Base-by-base conservation (phyloP, 179 eudicot species). In the Pouteria campechiana region DNA sequence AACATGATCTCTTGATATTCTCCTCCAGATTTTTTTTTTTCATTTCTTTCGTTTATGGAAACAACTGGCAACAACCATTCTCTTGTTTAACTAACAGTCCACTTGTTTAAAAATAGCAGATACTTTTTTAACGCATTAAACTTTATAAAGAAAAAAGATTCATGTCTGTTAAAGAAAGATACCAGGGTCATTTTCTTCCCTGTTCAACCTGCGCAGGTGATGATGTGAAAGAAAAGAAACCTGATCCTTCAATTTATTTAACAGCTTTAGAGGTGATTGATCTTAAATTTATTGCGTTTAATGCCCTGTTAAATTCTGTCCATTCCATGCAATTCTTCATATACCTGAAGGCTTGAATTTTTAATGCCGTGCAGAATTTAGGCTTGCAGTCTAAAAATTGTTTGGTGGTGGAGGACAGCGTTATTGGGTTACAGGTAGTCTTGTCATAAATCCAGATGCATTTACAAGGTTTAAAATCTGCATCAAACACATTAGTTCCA, bases 211-310 rank as follows among this genome's bases (percentile, higher is more conserved):
- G 23, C 67, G 38, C 55, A 90, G 99, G 99, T 19, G 99, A 90
- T 68, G 99, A 90, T 58, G 99, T 90, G 36, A 87, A 90, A 65
- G 79, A 79, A 69, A 90, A 90, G 77, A 90, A 90, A 50, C 99
- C 99, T 5, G 83, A 90, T 70, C 96, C 99, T 29, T 75, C 84
- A 17, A 90, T 92, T 20, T 90, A 90, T 61, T 11, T 82, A 31
- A 68, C 94, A 40, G 96, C 99, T 44, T 68, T 78, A 13, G 55
- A 73, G 88, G 98, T 90, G 48, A 41, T 56, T 40, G 52, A 21
- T 36, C 36, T 13, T 10, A 18, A 37, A 20, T 6, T 3, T 17
- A 14, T 48, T 34, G 41, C 25, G 13, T 24, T 34, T 35, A 42
- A 40, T 24, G 15, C 25, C 31, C 11, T 46, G 10, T 39, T 7